Evolutionary conservation across 2,329 filamentous ascomycete species (phyloP).

Genomic region (Fusarium vanettenii): DNA sequence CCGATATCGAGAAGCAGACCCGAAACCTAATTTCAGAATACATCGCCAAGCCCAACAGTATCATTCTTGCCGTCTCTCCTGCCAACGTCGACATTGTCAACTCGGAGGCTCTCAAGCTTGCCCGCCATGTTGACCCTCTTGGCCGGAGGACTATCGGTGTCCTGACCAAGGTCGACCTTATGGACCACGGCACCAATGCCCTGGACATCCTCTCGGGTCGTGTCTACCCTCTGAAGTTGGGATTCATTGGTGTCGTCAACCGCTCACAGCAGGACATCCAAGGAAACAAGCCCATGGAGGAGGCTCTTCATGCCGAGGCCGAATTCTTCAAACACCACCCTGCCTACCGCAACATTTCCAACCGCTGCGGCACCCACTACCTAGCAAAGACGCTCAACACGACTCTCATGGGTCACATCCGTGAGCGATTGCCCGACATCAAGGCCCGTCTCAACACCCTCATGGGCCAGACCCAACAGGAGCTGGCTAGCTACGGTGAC

Average conservation of each 20-base stretch:
- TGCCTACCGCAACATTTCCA: constrained; percentile 96
- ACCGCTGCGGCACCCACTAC: constrained; percentile 91
- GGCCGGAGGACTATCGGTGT: constrained; percentile 96
- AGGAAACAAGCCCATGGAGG: constrained; percentile 91
- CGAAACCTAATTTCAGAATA: constrained; percentile 97
- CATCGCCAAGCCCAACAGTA: constrained; percentile 98
- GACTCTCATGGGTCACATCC: constrained; percentile 95
- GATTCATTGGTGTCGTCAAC: constrained; percentile 98
- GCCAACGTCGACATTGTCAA: constrained; percentile 99
- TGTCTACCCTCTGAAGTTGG: constrained; percentile 95
- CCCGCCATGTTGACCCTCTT: constrained; percentile 94
- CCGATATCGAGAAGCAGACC: constrained; percentile 98
- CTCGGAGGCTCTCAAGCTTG: constrained; percentile 95
- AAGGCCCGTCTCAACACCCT: constrained; percentile 97
- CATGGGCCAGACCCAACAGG: constrained; percentile 99
- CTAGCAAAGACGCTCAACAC: constrained; percentile 94
- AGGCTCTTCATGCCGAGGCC: constrained; percentile 87
- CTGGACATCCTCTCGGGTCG: constrained; percentile 97
- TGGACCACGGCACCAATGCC: constrained; percentile 99
- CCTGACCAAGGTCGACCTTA: constrained; percentile 94
- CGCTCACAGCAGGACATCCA: constrained; percentile 98
- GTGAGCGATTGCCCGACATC: constrained; percentile 95
- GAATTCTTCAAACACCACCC: constrained; percentile 99
- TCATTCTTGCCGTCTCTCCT: constrained; percentile 94
- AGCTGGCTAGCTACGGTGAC: constrained; percentile 96